Evolutionary conservation across 495 filamentous ascomycete genomes (phyloP), one percentile per base, ranked within the genome.

Genomic region (Sphaerosporella brunnea): DNA sequence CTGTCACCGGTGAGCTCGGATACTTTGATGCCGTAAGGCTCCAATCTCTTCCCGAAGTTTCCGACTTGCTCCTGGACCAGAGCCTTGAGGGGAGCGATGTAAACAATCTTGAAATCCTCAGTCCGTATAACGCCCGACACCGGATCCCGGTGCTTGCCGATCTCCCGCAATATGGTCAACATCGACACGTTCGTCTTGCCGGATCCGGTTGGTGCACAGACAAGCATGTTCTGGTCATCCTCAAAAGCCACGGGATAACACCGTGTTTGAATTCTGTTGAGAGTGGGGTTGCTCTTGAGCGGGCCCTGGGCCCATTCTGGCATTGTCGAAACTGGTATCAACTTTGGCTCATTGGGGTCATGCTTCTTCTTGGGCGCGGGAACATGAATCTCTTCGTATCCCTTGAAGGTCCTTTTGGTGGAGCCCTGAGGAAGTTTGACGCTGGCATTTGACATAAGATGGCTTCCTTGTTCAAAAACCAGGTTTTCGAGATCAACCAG

Each of bases 161-260:
- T 90, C 62, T 99, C 90, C 35, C 92, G 80, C 8, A 96, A 73
- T 46, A 99, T 93, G 4, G 86, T 76, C 32, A 99, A 73, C 92
- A 99, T 95, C 23, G 87, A 90, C 50, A 99, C 90, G 59, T 99
- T 99, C 9, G 90, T 99, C 66, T 99, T 99, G 58, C 90, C 90
- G 58, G 85, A 93, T 47, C 90, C 90, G 15, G 90, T 99, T 0
- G 90, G 90, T 3, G 90, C 90, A 65, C 90, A 99, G 54, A 99
- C 78, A 15, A 99, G 78, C 78, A 96, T 82, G 61, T 99, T 99
- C 1, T 83, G 86, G 66, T 99, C 90, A 50, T 93, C 82, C 39
- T 84, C 73, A 61, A 99, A 99, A 1, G 90, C 90, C 1, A 79
- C 72, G 2, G 86, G 84, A 58, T 74, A 99, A 59, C 88, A 95